Base-by-base conservation (phyloP, 225 moss, liverwort and hornwort genomes). In the Antitrichia curtipendula region DNA sequence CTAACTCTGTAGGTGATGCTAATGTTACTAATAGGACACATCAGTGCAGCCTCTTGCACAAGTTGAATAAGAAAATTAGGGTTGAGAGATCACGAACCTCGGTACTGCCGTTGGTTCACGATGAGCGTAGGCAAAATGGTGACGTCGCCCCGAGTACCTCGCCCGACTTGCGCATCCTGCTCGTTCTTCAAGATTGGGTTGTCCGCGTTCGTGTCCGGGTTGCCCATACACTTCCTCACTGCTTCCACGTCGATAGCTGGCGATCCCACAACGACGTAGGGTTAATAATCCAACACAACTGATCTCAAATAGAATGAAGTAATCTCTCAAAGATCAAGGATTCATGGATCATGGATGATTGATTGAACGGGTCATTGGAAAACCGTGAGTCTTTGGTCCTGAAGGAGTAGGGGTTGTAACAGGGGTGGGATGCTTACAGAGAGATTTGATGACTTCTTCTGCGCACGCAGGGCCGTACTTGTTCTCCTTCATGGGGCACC, bases 121-220 rank as follows among this genome's bases (percentile, higher is more conserved):
- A 98, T 95, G 16, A 98, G 95, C 64, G 98, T 98, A 7, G 98
- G 98, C 72, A 98, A 83, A 76, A 98, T 97, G 47, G 98, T 98
- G 40, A 98, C 98, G 59, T 98, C 98, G 16, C 98, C 98, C 17
- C 98, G 91, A 10, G 74, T 75, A 47, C 97, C 98, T 71, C 70
- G 92, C 19, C 92, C 92, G 10, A 92, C 92, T 91, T 98, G 98
- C 32, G 95, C 90, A 62, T 96, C 97, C 91, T 98, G 98, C 94
- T 98, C 97, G 28, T 87, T 61, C 84, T 94, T 96, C 91, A 98
- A 78, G 3, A 98, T 70, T 14, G 90, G 85, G 79, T 98, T 94
- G 2, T 96, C 97, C 7, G 70, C 82, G 71, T 98, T 87, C 11
- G 89, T 86, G 1, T 90, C 84, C 15, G 95, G 96, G 81, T 95